phyloP scores from a whole-genome alignment of 1,139 yeast genomes.

The Kodamaea derodonti region DNA sequence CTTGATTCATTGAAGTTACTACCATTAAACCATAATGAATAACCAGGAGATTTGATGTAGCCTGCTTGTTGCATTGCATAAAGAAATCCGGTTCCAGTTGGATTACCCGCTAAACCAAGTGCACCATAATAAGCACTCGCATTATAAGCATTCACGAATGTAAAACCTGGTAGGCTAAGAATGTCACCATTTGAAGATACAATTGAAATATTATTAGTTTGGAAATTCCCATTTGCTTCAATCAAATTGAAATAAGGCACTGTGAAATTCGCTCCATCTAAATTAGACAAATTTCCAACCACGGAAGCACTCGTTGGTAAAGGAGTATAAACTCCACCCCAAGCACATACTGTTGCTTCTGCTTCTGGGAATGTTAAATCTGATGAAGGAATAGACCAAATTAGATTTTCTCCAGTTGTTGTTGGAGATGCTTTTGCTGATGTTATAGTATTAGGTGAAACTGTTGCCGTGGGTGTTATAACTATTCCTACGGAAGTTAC shows the following conservation, averaged over 20 bases:
- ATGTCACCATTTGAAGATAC: conserved; percentile 11
- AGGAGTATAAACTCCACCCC: conserved; percentile 22
- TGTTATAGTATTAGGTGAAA: not conserved
- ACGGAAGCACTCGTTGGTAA: conserved; percentile 10
- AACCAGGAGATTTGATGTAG: conserved; percentile 44
- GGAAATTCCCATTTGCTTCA: conserved; percentile 24
- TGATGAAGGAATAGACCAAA: not conserved
- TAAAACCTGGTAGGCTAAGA: conserved; percentile 19
- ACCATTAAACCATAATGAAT: conserved; percentile 49
- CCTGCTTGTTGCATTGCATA: conserved; percentile 27
- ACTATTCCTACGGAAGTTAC: not conserved
- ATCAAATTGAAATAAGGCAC: conserved; percentile 29
- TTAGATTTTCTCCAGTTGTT: not conserved
- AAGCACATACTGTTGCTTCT: conserved; percentile 25
- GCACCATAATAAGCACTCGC: conserved; percentile 29
- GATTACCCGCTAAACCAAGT: conserved; percentile 52
- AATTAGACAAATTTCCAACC: not conserved
- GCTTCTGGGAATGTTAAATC: not conserved
- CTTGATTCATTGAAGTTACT: conserved; percentile 11
- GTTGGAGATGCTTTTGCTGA: not conserved
- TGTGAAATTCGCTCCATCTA: conserved; percentile 15
- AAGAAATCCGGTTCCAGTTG: conserved; percentile 39
- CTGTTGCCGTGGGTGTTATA: not conserved
- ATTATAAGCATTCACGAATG: conserved; percentile 25
- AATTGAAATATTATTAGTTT: conserved; percentile 22